Base-by-base conservation (phyloP, 202 grass and related monocot genomes). In the Setaria italica region DNA sequence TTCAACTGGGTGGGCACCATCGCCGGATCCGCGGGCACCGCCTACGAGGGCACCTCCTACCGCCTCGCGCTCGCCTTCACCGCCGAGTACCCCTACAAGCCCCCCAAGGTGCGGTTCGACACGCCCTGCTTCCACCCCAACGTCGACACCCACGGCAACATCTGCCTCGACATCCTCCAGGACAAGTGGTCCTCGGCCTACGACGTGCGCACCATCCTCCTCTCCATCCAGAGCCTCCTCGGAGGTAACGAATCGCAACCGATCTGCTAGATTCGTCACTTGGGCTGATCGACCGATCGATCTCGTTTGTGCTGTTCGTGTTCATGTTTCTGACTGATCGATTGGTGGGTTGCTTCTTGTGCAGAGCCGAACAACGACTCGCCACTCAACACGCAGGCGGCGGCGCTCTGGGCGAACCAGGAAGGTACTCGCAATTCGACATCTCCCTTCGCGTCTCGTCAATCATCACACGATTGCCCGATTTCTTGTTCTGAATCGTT, bases 141-240 rank as follows among this genome's bases (percentile, higher is more conserved):
- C 84, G 95, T 98, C 19, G 95, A 98, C 87, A 72, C 83, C 63
- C 87, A 89, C 71, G 95, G 93, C 83, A 94, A 94, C 84, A 98
- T 98, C 83, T 98, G 93, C 88, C 91, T 98, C 76, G 95, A 98
- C 79, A 98, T 98, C 80, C 95, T 88, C 34, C 88, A 95, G 93
- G 95, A 98, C 84, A 98, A 95, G 75, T 98, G 95, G 93, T 92
- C 95, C 58, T 95, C 93, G 57, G 93, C 95, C 20, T 98, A 98
- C 89, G 95, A 98, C 91, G 95, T 98, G 25, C 94, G 95, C 81
- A 98, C 95, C 83, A 92, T 95, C 82, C 93, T 98, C 67, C 89
- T 94, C 41, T 98, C 95, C 85, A 94, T 98, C 78, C 93, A 98
- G 86, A 95, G 93, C 75, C 91, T 98, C 37, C 82, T 98, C 63